Evolutionary conservation across 257 asterid species (phyloP).

Genomic region (Pogostemon cablin): DNA sequence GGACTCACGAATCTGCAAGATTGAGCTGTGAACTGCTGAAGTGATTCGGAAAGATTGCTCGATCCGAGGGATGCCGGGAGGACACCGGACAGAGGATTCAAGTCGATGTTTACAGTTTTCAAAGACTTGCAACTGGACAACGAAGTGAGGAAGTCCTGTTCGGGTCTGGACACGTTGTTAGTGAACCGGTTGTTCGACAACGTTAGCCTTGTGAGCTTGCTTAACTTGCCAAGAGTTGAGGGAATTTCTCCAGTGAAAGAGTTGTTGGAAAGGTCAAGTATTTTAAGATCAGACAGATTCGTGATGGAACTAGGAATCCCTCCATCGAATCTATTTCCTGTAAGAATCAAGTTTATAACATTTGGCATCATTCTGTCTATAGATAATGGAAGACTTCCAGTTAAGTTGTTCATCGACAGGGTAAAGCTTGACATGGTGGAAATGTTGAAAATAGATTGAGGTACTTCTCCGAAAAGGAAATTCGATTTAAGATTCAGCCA

Average conservation of each 20-base stretch:
- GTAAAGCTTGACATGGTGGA: background rate
- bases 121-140: background rate
- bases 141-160: conserved; percentile 20
- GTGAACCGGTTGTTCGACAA: background rate
- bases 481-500: background rate
- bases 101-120: background rate
- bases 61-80: background rate
- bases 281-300: background rate
- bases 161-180: background rate
- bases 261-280: background rate
- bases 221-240: background rate
- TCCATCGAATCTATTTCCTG: background rate
- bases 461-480: background rate
- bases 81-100: conserved; percentile 1
- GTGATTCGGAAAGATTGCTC: background rate
- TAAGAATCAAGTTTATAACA: too few species aligned
- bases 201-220: background rate
- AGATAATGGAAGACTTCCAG: background rate
- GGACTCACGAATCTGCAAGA: background rate
- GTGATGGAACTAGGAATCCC: background rate
- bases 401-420: background rate
- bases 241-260: conserved; percentile 6
- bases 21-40: background rate
- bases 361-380: background rate
- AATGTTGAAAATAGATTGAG: background rate